Evolutionary conservation across 164 flowering plant genomes (phyloP).

Genomic region (Vitis rupestris): DNA sequence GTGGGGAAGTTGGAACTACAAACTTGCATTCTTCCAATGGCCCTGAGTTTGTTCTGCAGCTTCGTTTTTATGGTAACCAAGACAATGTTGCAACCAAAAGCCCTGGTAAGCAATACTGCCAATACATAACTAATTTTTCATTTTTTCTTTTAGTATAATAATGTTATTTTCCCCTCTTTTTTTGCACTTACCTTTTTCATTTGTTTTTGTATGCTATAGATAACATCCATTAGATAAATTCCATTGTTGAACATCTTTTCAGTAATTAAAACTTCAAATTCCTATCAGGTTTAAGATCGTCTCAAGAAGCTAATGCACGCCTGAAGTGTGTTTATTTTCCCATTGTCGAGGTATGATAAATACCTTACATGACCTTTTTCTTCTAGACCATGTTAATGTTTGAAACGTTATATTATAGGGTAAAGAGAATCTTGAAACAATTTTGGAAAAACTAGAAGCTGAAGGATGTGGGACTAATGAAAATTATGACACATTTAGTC

Average conservation of each 20-base stretch:
- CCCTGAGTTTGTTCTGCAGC: slow-evolving; percentile 57
- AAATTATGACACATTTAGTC: slow-evolving; percentile 53
- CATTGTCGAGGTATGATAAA: slow-evolving; percentile 45
- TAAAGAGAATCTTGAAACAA: slow-evolving; percentile 59
- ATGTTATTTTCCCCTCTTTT: not conserved
- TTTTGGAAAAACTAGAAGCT: slow-evolving; percentile 50
- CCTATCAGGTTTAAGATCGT: slow-evolving; percentile 30
- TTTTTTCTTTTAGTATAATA: too few species aligned
- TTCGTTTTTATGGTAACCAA: slow-evolving; percentile 34
- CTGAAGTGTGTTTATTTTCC: slow-evolving; percentile 81
- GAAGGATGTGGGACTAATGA: slow-evolving; percentile 37
- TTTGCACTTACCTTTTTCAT: not conserved
- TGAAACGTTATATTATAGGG: slow-evolving; percentile 41
- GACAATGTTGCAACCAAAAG: slow-evolving; percentile 9
- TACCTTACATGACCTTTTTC: not conserved
- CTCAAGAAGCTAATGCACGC: slow-evolving; percentile 65
- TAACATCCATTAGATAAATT: not conserved
- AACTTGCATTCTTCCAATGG: slow-evolving; percentile 79
- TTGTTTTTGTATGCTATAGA: too few species aligned
- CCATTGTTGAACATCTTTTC: not conserved
- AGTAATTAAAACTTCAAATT: slow-evolving; percentile 6
- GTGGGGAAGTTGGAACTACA: slow-evolving; percentile 76
- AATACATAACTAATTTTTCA: not conserved
- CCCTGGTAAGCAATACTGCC: slow-evolving; percentile 18
- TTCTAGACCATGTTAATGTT: not conserved